A percentile compares a stretch with the other conserved stretches of the same genome.
Conservation (phyloP, 305 asterid species). For the Rubia balearica region DNA sequence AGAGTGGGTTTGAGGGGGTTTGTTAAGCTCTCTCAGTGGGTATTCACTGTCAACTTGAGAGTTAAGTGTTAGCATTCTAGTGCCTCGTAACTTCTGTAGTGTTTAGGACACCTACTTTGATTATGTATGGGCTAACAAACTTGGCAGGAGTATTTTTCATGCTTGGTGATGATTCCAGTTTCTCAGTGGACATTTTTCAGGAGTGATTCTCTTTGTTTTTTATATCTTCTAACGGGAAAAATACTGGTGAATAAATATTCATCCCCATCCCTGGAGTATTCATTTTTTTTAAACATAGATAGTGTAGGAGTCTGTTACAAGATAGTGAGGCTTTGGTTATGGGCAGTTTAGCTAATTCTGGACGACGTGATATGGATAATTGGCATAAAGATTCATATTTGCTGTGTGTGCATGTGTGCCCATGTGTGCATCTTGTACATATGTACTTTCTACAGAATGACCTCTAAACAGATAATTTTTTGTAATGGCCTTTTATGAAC, state of each 20-base stretch:
- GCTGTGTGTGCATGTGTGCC: no score
- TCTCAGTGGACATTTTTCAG: background rate
- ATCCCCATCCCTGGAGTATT: background rate
- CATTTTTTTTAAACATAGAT: background rate
- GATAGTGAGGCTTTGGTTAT: background rate
- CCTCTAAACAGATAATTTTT: background rate
- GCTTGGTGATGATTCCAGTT: background rate
- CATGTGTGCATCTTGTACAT: background rate
- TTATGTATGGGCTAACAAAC: background rate
- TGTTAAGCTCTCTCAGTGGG: background rate
- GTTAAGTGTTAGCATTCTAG: no score
- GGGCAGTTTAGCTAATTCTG: background rate
- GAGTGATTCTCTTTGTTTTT: background rate
- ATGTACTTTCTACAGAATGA: background rate
- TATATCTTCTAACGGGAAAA: background rate
- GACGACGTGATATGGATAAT: background rate
- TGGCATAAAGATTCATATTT: background rate
- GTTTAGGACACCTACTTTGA: background rate
- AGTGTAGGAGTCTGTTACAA: background rate
- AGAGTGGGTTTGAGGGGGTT: background rate
- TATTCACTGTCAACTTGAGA: background rate
- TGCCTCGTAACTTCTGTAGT: background rate
- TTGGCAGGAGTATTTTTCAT: background rate
- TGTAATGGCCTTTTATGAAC: background rate
- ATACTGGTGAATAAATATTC: background rate